Evolutionary conservation across 345 rosid species (phyloP), one percentile per base, ranked within the genome.

Genomic region (Eucalyptus marginata): DNA sequence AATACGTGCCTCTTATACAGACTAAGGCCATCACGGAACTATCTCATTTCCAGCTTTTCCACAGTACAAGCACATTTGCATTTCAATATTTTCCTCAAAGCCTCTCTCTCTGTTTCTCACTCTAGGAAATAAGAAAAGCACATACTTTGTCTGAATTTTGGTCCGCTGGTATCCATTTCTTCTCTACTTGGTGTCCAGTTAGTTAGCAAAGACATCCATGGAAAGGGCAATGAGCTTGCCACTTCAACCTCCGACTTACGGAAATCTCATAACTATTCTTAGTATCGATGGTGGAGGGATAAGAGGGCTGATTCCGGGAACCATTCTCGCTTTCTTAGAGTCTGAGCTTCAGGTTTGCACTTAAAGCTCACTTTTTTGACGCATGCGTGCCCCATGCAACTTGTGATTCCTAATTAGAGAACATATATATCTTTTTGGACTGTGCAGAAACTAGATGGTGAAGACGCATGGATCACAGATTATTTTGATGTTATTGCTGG

Each of bases 211-310:
- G 31, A 29, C 49, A 15, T 27, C 25, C 36, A 86, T 89, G 90
- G 86, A 86, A 27, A 86, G 88, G 56, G 43, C 88, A 64, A 25
- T 24, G 22, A 89, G 59, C 49, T 62, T 64, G 49, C 68, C 86
- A 16, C 71, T 92, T 10, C 90, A 88, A 13, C 88, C 93, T 27
- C 92, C 92, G 44, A 89, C 88, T 40, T 88, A 88, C 33, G 93
- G 95, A 81, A 92, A 90, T 47, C 89, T 90, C 33, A 88, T 91
- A 52, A 91, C 94, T 6, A 79, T 93, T 64, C 94, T 93, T 52
- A 93, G 94, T 87, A 92, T 94, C n/a, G 95, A 92, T 88, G 94
- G 94, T 20, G 95, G 93, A 20, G 94, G 93, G 4, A 90, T 93
- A 44, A 89, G 94, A 89, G 94, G 94, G 24, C 68, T 93, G 16